Base-by-base conservation (phyloP, 2,329 filamentous ascomycete species). In the Talaromyces sp. region DNA sequence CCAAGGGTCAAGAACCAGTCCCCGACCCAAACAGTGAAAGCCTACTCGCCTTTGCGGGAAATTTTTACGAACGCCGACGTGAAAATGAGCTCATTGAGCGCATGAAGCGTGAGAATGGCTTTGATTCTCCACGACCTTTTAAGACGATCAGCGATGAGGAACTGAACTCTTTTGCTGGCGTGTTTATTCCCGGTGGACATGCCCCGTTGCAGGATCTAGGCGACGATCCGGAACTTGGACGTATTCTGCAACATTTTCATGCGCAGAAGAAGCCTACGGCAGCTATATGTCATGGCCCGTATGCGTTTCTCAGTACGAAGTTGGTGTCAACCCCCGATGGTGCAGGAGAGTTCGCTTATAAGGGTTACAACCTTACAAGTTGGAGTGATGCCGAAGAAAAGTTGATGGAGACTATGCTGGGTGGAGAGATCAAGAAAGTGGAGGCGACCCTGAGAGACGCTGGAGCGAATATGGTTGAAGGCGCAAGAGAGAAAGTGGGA, bases 371-470 rank as follows among this genome's bases (percentile, higher is more conserved):
- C 66, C 74, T 81, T 35, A 81, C 78, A 1, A 73, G 72, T 40
- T 81, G 77, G 74, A 78, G 76, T 46, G 77, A 81, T 67, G 72
- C 70, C 0, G 79, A 81, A 67, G 80, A 81, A 69, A 77, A 75
- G 66, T 61, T 77, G 21, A 79, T 81, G 76, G 80, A 82, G 72
- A 77, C 70, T n/a, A 60, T 78, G 61, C 65, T 77, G 31, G 68
- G 77, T 5, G 79, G 77, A 0, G 77, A 81, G 67, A 71, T 81
- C 3, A 68, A 74, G 58, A 81, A 79, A 68, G 77, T 79, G 5
- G 80, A 77, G 66, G 70, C 71, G 4, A 68, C 66, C 7, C 64
- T 81, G 61, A 71, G 69, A 18, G 70, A 77, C 23, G 73, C 74
- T 11, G 79, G 80, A 0, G 79, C 77, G 0, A 70, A 77, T 7